Percentiles rank a stretch among this genome's conserved stretches.
These are phyloP conservation scores for Lachancea dasiensis DNA, from an alignment of 805 yeast genomes.

Conservation along the genomic window DNA sequence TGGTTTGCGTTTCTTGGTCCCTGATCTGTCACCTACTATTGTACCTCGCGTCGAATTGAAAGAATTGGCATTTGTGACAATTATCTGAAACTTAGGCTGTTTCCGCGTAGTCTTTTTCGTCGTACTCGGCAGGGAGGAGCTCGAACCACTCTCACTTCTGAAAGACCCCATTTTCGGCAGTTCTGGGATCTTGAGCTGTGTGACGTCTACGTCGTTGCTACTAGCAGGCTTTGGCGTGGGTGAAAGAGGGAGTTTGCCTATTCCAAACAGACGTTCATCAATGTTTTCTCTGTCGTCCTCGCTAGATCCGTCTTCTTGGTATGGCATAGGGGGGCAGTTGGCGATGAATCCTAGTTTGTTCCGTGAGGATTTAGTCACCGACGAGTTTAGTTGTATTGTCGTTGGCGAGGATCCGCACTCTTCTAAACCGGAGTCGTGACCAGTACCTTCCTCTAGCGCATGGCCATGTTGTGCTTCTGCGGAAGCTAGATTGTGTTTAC, in stretches of 20 bases:
- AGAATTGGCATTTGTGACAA: constrained; percentile 31
- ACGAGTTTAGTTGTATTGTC: constrained; percentile 32
- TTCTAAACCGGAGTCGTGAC: constrained; percentile 12
- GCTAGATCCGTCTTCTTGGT: constrained; percentile 2
- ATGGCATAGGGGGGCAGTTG: constrained; percentile 1
- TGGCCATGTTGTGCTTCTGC: neutral
- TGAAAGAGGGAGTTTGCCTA: constrained; percentile 23
- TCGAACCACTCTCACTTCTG: constrained; percentile 20
- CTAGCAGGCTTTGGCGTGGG: constrained; percentile 28
- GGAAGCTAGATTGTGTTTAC: neutral
- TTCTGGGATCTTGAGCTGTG: constrained; percentile 25
- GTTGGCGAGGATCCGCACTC: constrained; percentile 33
- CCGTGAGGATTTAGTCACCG: constrained; percentile 28
- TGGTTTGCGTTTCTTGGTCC: constrained; percentile 11
- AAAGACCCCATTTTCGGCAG: constrained; percentile 35
- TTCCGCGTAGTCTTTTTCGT: constrained; percentile 19
- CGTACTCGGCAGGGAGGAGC: constrained; percentile 7
- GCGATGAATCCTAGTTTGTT: constrained; percentile 8
- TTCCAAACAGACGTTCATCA: constrained; percentile 18
- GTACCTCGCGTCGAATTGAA: constrained; percentile 20
- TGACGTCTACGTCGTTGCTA: constrained; percentile 7
- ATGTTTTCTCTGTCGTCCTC: constrained; percentile 14
- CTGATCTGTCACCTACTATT: constrained; percentile 11
- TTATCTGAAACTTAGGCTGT: constrained; percentile 32
- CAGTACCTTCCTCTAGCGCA: constrained; percentile 13